These are phyloP conservation scores for Arabidopsis thaliana DNA, from an alignment of 345 rosid species.

Conservation along the genomic window TAIR10.1 NC_003070.9:29584001-29584500, in stretches of 20 bases:
- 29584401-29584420: constrained; percentile 55
- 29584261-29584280: constrained; percentile 48
- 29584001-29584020: constrained; percentile 61
- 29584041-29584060: constrained; percentile 21
- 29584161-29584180: constrained; percentile 46
- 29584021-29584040: constrained; percentile 7
- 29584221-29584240: constrained; percentile 36
- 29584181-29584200: constrained; percentile 47
- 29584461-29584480: constrained; percentile 49
- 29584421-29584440: constrained; percentile 77
- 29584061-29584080: constrained; percentile 13
- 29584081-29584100: constrained; percentile 58
- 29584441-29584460: constrained; percentile 66
- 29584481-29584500: constrained; percentile 30
- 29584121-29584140: constrained; percentile 61
- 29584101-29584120: constrained; percentile 75
- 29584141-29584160: constrained; percentile 47
- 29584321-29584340: constrained; percentile 48
- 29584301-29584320: constrained; percentile 42
- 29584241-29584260: constrained; percentile 51
- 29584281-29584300: constrained; percentile 52
- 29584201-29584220: constrained; percentile 39
- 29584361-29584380: constrained; percentile 46
- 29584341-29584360: constrained; percentile 53
- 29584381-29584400: constrained; percentile 56